Base-by-base conservation (phyloP, 2,329 filamentous ascomycete genomes). In the Aspergillus sergii region DNA sequence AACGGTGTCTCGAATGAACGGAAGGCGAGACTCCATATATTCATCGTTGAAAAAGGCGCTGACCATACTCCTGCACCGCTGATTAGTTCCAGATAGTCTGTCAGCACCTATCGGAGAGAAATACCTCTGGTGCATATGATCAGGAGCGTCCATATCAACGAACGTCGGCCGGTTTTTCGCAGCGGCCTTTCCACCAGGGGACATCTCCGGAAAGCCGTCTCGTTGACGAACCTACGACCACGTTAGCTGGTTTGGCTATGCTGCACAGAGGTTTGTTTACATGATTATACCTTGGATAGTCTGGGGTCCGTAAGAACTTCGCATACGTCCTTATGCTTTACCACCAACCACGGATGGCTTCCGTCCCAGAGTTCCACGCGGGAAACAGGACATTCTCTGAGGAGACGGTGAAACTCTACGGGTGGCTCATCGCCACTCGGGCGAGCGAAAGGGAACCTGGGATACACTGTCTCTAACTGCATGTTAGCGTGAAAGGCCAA, bases 341-440 rank as follows among this genome's bases (percentile, higher is more conserved):
- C 57, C 4, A 59, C 57, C 8, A 59, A 26, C 57, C 57, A 59
- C 10, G 57, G 57, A 46, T 53, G 45, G 46, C 57, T 59, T 8
- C 57, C 57, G 19, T 59, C 57, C 57, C 57, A 59, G 12, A 59
- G 46, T 16, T 53, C 51, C 2, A 53, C 57, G 26, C 57, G 57
- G 11, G 45, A 48, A 48, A 48, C 12, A 28, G 45, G 45, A 48
- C 45, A 28, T 48, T 48, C 45, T 48, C 45, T 14, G 12, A 48
- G 45, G 16, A 48, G 45, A 48, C 12, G 45, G 21, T 28, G 45
- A 23, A 28, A 48, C 45, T 48, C 45, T 9, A 23, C 23, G 12
- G 45, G 45, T 48, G 21, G 45, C 23, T 48, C 21, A 4, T 48
- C 45, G 12, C 23, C 45, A 23, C 21, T 48, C 2, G 45, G 21